Percentiles rank a stretch among this genome's conserved stretches.
These are phyloP conservation scores for Candida glucosophila DNA, from an alignment of 1,139 yeast genomes.

Conservation along the genomic window DNA sequence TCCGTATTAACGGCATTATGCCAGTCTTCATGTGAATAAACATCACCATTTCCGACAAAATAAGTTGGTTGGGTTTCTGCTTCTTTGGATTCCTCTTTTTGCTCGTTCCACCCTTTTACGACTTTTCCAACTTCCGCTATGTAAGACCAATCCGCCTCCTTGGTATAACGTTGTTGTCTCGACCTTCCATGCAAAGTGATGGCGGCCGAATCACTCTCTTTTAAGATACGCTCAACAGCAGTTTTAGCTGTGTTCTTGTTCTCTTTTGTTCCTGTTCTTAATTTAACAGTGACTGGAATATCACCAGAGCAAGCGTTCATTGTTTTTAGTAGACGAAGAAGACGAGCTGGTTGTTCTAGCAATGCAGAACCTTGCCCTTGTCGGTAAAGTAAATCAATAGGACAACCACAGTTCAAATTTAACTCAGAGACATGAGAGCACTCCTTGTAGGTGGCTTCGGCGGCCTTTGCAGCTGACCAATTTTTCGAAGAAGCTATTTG, in stretches of 20 bases:
- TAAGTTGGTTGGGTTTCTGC: constrained; percentile 41
- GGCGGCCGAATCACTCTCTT: constrained; percentile 80
- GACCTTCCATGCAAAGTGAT: constrained; percentile 94
- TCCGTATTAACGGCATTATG: constrained; percentile 58
- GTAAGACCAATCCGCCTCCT: constrained; percentile 89
- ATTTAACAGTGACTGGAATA: constrained; percentile 83
- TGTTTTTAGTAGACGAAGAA: constrained; percentile 70
- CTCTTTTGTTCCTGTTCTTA: constrained; percentile 87
- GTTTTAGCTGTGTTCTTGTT: constrained; percentile 78
- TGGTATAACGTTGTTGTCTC: constrained; percentile 89
- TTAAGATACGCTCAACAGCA: constrained; percentile 59
- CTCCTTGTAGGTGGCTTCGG: constrained; percentile 62
- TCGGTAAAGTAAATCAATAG: constrained; percentile 83
- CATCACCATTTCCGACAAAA: constrained; percentile 90
- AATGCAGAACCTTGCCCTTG: constrained; percentile 96
- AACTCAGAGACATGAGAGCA: constrained; percentile 59
- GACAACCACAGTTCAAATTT: constrained; percentile 94
- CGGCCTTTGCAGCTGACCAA: constrained; percentile 90
- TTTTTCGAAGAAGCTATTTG: constrained; percentile 89
- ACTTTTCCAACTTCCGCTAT: constrained; percentile 64
- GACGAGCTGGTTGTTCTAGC: constrained; percentile 79
- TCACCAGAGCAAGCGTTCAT: constrained; percentile 89
- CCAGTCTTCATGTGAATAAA: constrained; percentile 85
- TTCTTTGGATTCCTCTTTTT: constrained; percentile 46
- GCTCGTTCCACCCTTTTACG: constrained; percentile 51